Base-by-base conservation (phyloP, 768 basidiomycete genomes). In the Russula sp. region DNA sequence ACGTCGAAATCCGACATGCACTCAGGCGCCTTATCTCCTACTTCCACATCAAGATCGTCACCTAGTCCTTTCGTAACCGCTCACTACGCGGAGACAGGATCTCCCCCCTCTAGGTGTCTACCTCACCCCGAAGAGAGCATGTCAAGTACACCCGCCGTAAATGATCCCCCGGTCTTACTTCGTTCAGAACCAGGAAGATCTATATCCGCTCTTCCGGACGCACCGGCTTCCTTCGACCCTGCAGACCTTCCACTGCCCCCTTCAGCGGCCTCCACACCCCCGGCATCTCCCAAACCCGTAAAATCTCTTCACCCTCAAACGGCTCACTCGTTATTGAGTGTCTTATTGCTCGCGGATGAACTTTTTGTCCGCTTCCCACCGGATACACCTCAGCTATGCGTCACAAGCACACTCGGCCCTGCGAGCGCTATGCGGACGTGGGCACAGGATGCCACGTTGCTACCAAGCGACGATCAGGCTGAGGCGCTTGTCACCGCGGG, bases 391-490 rank as follows among this genome's bases (percentile, higher is more conserved):
- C 74, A 71, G 0, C 74, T 92, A 13, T 69, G 65, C 3, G 74
- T 89, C 16, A 73, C 78, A 7, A 74, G 76, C 34, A 88, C 88
- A 51, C 83, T 93, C 80, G 90, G 90, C 9, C 88, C 87, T 1
- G 84, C 87, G 67, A 90, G 88, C 68, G 87, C 82, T 41, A 75
- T 90, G 54, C 82, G 79, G 70, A 91, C 90, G 9, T 93, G 89
- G 89, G 81, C 79, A 18, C 81, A 84, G 66, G 70, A 73, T 32
- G 67, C 70, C 3, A 53, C 71, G 0, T 71, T 73, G n/a, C 71
- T 82, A 46, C 82, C 81, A 0, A 66, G 71, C 8, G 84, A 85
- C 65, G 74, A 78, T 55, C 79, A 77, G 50, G 86, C 86, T 4
- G 87, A 88, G 71, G 70, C 73, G 8, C 83, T 86, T 78, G 83